Base-by-base conservation (phyloP, 2,329 filamentous ascomycete species). In the Epichloe brachyelytri region DNA sequence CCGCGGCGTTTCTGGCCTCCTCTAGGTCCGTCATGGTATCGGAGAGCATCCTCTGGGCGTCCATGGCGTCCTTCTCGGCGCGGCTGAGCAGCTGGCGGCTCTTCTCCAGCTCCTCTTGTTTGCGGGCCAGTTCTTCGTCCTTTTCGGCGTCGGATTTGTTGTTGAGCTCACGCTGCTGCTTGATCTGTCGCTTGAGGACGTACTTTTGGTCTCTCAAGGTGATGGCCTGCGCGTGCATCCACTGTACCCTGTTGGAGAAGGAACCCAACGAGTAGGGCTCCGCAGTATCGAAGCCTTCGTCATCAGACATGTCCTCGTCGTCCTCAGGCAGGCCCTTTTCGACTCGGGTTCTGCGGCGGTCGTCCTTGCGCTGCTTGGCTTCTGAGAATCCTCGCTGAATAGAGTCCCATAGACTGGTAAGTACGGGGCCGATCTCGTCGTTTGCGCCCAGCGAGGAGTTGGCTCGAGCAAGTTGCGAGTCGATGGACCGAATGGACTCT, bases 121-220 rank as follows among this genome's bases (percentile, higher is more conserved):
- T 81, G 46, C 72, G 65, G 22, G 76, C 71, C n/a, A 86, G 65
- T 55, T 85, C 78, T 40, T 76, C 76, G 58, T 85, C 83, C 60
- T 83, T 80, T 54, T 83, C 77, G 19, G 79, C 74, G 57, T 95
- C 88, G 1, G 88, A 89, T 62, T 90, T 90, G 70, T 77, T 89
- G 68, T 95, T 95, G 52, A 96, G 77, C 62, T 95, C 88, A 53
- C 90, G 85, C 68, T 97, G 91, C 64, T 97, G 90, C 69, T 95
- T 91, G 61, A 96, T 91, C 65, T 97, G 90, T 43, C 89, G 82
- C 61, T 91, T 85, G 8, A 97, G 76, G 20, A 95, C 90, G 46
- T 82, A 80, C 64, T 95, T 94, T 63, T 97, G 90, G 59, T 95
- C 87, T 55, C 87, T 83, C 37, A 96, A 72, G 19, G 79, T 79